A percentile compares a stretch with the other conserved stretches of the same genome.
These are phyloP conservation scores for Podosphaera xanthii DNA, from an alignment of 2,329 filamentous ascomycete species.

Conservation along the genomic window DNA sequence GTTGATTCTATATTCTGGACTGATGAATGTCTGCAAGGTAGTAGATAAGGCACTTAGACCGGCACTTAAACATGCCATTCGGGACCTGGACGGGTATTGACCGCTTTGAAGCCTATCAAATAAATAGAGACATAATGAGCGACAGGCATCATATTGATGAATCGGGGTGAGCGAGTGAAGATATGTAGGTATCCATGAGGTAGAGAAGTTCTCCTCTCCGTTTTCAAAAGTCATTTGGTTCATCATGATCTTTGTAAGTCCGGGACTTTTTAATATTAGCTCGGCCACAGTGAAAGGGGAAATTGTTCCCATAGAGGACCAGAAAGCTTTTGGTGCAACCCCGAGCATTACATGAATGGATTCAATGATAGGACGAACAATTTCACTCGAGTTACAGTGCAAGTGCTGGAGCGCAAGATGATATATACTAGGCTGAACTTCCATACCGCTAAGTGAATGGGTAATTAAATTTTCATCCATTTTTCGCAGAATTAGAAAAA, in stretches of 20 bases:
- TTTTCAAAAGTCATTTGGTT: slow-evolving; percentile 32
- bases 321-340: slow-evolving; percentile 60
- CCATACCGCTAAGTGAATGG: slow-evolving; percentile 56
- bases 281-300: slow-evolving; percentile 65
- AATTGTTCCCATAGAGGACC: slow-evolving; percentile 68
- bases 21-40: slow-evolving; percentile 32
- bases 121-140: slow-evolving; percentile 54
- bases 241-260: slow-evolving; percentile 35
- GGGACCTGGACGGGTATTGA: slow-evolving; percentile 30
- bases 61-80: slow-evolving; percentile 37
- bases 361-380: slow-evolving; percentile 46
- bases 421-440: slow-evolving; percentile 53
- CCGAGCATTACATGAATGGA: slow-evolving; percentile 48
- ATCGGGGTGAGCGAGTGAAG: slow-evolving; percentile 53
- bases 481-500: slow-evolving; percentile 48
- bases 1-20: slow-evolving; percentile 25
- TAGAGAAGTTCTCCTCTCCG: slow-evolving; percentile 33
- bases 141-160: slow-evolving; percentile 58
- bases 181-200: slow-evolving; percentile 60
- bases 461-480: slow-evolving; percentile 54
- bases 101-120: slow-evolving; percentile 39
- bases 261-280: slow-evolving; percentile 52
- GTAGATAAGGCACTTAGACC: slow-evolving; percentile 37
- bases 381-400: slow-evolving; percentile 24
- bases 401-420: slow-evolving; percentile 35